phyloP scores from a whole-genome alignment of 345 rosid genomes.

The Viola odorata region DNA sequence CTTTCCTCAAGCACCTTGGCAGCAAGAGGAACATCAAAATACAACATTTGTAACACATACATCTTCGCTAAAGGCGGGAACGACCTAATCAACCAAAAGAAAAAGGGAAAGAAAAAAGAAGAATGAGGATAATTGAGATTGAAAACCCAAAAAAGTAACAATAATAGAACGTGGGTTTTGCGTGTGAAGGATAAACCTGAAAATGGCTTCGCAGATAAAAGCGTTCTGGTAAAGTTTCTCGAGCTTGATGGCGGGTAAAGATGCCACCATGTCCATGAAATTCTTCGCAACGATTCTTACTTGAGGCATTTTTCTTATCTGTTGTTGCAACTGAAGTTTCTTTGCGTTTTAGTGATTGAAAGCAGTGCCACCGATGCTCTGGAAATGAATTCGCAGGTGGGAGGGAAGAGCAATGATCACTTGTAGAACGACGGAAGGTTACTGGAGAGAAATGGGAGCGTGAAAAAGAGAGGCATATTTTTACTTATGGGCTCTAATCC shows the following conservation, averaged over 20 bases:
- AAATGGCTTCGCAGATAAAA: conserved; percentile 90
- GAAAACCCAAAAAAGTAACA: not conserved
- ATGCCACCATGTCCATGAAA: conserved; percentile 98
- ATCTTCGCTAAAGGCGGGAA: conserved; percentile 88
- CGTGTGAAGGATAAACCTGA: conserved; percentile 40
- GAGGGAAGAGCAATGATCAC: no score
- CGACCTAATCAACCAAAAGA: conserved; percentile 43
- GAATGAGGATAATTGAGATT: not conserved
- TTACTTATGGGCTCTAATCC: no score
- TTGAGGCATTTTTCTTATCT: conserved; percentile 54
- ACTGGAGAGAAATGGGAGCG: no score
- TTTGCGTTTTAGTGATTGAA: not conserved
- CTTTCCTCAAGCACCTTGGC: conserved; percentile 63
- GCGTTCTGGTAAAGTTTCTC: conserved; percentile 68
- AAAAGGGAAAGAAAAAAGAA: not conserved
- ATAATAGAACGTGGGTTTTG: not conserved
- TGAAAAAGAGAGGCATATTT: no score
- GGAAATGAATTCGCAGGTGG: no score
- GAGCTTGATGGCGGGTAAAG: conserved; percentile 81
- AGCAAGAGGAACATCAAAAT: conserved; percentile 43
- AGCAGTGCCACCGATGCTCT: not conserved
- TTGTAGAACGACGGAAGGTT: no score
- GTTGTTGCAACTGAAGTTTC: not conserved
- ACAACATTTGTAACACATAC: conserved; percentile 67
- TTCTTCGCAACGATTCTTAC: conserved; percentile 82